These are phyloP conservation scores for Ceratocystis cacaofunesta DNA, from an alignment of 2,329 filamentous ascomycete species.

Conservation along the genomic window DNA sequence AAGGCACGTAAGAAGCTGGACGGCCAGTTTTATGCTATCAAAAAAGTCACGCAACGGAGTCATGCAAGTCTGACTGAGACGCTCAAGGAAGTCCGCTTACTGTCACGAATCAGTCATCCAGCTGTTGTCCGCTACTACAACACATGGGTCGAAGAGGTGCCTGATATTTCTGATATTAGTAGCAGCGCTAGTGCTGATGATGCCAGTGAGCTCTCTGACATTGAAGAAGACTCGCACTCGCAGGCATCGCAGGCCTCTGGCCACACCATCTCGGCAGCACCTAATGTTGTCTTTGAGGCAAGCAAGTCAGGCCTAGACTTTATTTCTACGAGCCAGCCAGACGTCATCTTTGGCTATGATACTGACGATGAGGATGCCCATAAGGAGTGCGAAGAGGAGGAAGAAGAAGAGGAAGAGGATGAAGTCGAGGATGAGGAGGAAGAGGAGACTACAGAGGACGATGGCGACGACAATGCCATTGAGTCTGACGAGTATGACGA, in stretches of 20 bases:
- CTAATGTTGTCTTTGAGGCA: slow-evolving; percentile 35
- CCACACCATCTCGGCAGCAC: slow-evolving; percentile 23
- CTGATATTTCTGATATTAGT: slow-evolving; percentile 24
- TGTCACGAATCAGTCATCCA: slow-evolving; percentile 88
- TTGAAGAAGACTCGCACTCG: slow-evolving; percentile 23
- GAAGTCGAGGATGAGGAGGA: slow-evolving; percentile 29
- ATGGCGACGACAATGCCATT: slow-evolving; percentile 26
- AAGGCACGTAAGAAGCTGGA: slow-evolving; percentile 91
- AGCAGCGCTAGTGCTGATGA: slow-evolving; percentile 43
- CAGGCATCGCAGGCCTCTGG: slow-evolving; percentile 18
- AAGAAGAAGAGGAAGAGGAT: slow-evolving; percentile 25
- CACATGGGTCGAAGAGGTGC: slow-evolving; percentile 73
- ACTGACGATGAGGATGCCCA: slow-evolving; percentile 27
- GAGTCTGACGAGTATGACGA: slow-evolving; percentile 2
- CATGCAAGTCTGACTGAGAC: slow-evolving; percentile 60
- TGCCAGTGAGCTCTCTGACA: slow-evolving; percentile 30
- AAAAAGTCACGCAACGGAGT: slow-evolving; percentile 80
- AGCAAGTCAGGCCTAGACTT: slow-evolving; percentile 72
- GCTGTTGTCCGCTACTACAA: slow-evolving; percentile 80
- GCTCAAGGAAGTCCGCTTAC: slow-evolving; percentile 67
- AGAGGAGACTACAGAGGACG: slow-evolving; percentile 16
- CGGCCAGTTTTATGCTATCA: slow-evolving; percentile 86
- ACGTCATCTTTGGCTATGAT: slow-evolving; percentile 59
- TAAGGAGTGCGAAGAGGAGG: slow-evolving; percentile 26
- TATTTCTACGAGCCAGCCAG: slow-evolving; percentile 45